Conservation (phyloP, 2,329 filamentous ascomycete species). For the Elsinoe batatas region DNA sequence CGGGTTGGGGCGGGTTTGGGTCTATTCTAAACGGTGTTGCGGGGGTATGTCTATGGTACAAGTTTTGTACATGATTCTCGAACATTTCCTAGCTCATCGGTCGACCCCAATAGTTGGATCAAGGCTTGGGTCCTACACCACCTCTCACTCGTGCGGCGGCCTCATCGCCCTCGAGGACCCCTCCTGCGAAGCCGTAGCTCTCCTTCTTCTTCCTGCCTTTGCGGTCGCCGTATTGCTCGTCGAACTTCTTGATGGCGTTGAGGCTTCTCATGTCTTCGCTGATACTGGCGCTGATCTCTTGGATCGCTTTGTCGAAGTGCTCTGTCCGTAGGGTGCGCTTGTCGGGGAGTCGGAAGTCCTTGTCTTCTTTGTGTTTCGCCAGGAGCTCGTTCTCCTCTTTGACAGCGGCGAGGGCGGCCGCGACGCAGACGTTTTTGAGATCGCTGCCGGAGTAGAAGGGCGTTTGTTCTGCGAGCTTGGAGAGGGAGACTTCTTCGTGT, state of each 20-base stretch:
- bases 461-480: conserved; percentile 54
- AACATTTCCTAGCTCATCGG: background rate
- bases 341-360: conserved; percentile 54
- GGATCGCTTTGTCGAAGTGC: conserved; percentile 79
- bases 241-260: conserved; percentile 82
- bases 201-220: conserved; percentile 45
- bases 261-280: conserved; percentile 87
- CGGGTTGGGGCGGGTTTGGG: background rate
- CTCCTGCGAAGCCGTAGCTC: conserved; percentile 26
- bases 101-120: background rate
- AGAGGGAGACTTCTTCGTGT: conserved; percentile 51
- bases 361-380: conserved; percentile 23
- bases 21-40: background rate
- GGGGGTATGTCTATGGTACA: background rate
- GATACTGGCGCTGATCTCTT: conserved; percentile 85
- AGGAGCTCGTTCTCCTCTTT: conserved; percentile 55
- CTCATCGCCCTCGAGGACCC: conserved; percentile 21
- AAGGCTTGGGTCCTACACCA: conserved; percentile 7
- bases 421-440: conserved; percentile 72
- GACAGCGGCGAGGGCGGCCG: conserved; percentile 68
- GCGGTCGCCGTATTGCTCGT: conserved; percentile 85
- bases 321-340: conserved; percentile 53
- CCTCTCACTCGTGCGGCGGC: conserved; percentile 23
- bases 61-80: background rate
- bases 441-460: conserved; percentile 75